phyloP scores from a whole-genome alignment of 2,329 filamentous ascomycete species.

The Colletotrichum graminicola region DNA sequence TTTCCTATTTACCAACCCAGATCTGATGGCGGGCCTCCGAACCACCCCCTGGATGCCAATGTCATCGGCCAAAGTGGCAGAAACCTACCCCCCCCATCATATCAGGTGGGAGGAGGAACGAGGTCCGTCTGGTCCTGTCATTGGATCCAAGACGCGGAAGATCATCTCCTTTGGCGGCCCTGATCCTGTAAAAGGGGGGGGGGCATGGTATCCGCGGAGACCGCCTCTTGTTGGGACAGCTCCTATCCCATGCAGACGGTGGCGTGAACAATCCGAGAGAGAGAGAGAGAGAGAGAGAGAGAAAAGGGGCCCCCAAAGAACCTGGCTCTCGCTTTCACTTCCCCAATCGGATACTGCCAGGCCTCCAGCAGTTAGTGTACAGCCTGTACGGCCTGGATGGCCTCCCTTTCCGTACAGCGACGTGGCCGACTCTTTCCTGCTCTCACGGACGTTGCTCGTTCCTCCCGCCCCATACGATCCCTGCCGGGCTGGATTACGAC shows the following conservation, averaged over 20 bases:
- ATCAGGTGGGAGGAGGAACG: not conserved
- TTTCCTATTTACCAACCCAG: not conserved
- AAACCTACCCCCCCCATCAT: not conserved
- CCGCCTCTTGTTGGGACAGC: not conserved
- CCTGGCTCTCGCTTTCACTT: not conserved
- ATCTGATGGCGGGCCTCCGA: not conserved
- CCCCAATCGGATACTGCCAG: not conserved
- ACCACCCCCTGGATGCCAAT: not conserved
- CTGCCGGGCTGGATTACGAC: conserved; percentile 2
- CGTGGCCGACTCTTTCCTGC: not conserved
- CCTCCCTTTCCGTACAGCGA: not conserved
- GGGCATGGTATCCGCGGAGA: not conserved
- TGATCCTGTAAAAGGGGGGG: not conserved
- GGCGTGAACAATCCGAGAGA: not conserved
- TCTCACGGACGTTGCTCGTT: conserved; percentile 6
- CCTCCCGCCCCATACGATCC: not conserved
- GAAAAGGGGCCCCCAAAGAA: not conserved
- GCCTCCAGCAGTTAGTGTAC: not conserved
- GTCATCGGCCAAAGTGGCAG: not conserved
- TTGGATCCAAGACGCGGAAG: not conserved
- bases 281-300: not conserved
- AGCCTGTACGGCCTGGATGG: not conserved
- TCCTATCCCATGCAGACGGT: not conserved
- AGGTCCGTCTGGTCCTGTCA: not conserved
- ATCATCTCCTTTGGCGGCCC: not conserved